Evolutionary conservation across 208 protist genomes (phyloP).

Genomic region (Porcisia deanei): DNA sequence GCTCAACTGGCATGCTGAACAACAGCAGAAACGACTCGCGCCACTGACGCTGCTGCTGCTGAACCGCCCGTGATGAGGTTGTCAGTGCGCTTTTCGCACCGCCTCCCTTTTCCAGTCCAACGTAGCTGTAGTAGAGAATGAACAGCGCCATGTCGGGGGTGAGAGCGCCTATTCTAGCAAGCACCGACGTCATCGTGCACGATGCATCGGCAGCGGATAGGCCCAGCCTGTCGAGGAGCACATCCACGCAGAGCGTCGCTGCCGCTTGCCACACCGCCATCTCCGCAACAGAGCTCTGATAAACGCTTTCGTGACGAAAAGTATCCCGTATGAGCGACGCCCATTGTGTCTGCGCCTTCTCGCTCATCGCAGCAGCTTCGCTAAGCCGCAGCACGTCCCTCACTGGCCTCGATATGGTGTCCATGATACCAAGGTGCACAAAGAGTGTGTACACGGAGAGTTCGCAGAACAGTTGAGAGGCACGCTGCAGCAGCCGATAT

Average conservation of each 20-base stretch:
- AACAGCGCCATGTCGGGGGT: conserved; percentile 51
- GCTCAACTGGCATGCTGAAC: conserved; percentile 40
- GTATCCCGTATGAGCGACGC: conserved; percentile 35
- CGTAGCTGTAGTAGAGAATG: conserved; percentile 58
- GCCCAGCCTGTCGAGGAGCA: conserved; percentile 42
- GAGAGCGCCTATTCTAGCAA: conserved; percentile 34
- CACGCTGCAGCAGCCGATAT: conserved; percentile 40
- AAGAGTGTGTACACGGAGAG: conserved; percentile 34
- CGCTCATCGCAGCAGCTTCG: conserved; percentile 19
- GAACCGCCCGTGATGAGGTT: conserved; percentile 3
- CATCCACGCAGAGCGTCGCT: conserved; percentile 56
- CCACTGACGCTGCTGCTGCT: conserved; percentile 34
- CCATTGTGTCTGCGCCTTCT: conserved; percentile 33
- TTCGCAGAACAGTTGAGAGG: conserved; percentile 33
- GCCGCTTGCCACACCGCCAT: conserved; percentile 37
- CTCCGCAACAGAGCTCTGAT: conserved; percentile 20
- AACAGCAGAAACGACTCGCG: conserved; percentile 48
- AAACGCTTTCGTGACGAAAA: conserved; percentile 30
- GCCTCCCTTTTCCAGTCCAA: conserved; percentile 5
- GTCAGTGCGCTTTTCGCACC: background rate
- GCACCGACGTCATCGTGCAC: conserved; percentile 31
- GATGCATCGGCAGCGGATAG: conserved; percentile 26
- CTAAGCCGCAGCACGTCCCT: conserved; percentile 41
- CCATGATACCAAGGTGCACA: conserved; percentile 26
- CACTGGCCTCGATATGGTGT: conserved; percentile 33